Evolutionary conservation across 106 monocot genomes (phyloP).

Genomic region (Phalaenopsis aphrodite): DNA sequence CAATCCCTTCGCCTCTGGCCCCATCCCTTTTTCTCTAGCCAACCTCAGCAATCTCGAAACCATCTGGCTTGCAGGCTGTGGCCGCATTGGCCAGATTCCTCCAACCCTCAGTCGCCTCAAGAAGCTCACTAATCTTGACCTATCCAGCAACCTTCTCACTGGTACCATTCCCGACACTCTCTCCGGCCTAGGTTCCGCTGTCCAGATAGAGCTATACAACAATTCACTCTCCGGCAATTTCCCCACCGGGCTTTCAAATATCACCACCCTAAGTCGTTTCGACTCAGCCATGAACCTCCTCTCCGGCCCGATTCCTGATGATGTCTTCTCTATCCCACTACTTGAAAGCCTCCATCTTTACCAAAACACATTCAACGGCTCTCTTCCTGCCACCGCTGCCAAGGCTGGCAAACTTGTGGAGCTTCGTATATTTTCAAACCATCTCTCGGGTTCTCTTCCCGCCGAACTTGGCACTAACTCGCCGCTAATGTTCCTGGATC

Average conservation of each 20-base stretch:
- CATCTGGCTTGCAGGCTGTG: constrained; percentile 55
- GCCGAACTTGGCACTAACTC: constrained; percentile 21
- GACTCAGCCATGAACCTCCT: constrained; percentile 44
- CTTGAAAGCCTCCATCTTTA: constrained; percentile 39
- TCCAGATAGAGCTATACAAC: constrained; percentile 46
- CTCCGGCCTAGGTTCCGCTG: constrained; percentile 9
- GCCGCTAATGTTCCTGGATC: constrained; percentile 28
- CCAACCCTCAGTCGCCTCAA: constrained; percentile 30
- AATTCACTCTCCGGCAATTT: constrained; percentile 36
- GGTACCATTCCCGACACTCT: constrained; percentile 30
- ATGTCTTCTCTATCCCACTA: constrained; percentile 19
- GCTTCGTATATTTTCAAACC: constrained; percentile 30
- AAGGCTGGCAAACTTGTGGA: constrained; percentile 16
- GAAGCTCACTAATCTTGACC: constrained; percentile 24
- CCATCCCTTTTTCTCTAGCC: constrained; percentile 19
- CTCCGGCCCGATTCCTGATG: constrained; percentile 26
- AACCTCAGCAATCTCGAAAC: constrained; percentile 32
- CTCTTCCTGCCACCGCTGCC: constrained; percentile 21
- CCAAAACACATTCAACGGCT: constrained; percentile 34
- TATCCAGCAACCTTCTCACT: constrained; percentile 20
- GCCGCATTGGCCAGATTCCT: constrained; percentile 56
- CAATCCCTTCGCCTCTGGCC: constrained; percentile 37
- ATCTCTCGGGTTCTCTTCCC: constrained; percentile 30
- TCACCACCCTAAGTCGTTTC: constrained; percentile 13
- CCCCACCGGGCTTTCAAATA: constrained; percentile 25